Evolutionary conservation across 164 flowering plant species (phyloP), one percentile per base, ranked within the genome.

Genomic region (Magnolia sinica): DNA sequence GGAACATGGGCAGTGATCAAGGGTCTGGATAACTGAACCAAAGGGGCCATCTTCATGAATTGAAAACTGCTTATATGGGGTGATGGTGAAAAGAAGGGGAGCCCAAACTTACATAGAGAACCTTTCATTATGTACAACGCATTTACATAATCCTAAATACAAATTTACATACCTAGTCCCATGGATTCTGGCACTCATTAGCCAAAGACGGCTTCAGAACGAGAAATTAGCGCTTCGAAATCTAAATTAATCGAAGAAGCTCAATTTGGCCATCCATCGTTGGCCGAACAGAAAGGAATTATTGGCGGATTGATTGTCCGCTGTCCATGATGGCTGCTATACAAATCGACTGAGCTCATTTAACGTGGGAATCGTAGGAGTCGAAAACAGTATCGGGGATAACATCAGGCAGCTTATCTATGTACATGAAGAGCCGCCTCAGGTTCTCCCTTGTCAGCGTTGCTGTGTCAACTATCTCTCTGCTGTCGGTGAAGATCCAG

Each of bases 381-480:
- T 84, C 79, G 59, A 88, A 77, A 73, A 85, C 87, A 50, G 82
- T 79, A 1, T 89, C 92, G 0, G 89, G 86, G 63, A 81, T 75
- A 13, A 82, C 66, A 63, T 79, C 81, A 63, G 96, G 96, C 76
- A 93, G 76, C 50, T 76, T 84, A n/a, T 90, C 89, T 2, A 92
- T 81, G 76, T 90, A 95, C 29, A 87, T 83, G 79, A 84, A 92
- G 83, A 95, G 89, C 31, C 87, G 78, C 72, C 87, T 79, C 59
- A 92, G 67, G 78, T 90, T 90, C 71, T 95, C 95, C 76, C 83
- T 86, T 10, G 92, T 88, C 64, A 95, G 84, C 64, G 85, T 85
- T 13, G 71, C 61, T 10, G 83, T 68, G 72, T 95, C 96, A n/a
- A 91, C 81, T 37, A 90, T 85, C 68, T 95, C 95, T 23, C 68